Evolutionary conservation across 2,329 filamentous ascomycete genomes (phyloP).

Genomic region (Pyrenophora graminea): DNA sequence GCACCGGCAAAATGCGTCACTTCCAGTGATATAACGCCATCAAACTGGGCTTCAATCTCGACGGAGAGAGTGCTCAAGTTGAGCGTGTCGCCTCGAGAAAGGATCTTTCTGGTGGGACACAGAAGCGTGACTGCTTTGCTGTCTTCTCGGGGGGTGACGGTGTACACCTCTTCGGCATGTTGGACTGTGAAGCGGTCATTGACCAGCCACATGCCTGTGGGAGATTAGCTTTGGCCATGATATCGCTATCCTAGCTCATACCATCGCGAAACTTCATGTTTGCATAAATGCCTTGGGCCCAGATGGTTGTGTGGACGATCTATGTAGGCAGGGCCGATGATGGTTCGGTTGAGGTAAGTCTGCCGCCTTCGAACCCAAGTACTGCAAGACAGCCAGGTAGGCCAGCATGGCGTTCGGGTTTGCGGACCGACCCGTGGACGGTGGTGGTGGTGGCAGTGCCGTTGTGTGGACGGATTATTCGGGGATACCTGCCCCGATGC

Average conservation of each 20-base stretch:
- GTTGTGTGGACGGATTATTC: slow-evolving; percentile 31
- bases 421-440: slow-evolving; percentile 24
- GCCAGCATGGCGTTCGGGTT: slow-evolving; percentile 16
- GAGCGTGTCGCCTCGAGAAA: slow-evolving; percentile 59
- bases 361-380: slow-evolving; percentile 2
- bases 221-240: slow-evolving; percentile 11
- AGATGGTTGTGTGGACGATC: not conserved
- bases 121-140: slow-evolving; percentile 59
- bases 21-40: slow-evolving; percentile 65
- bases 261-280: slow-evolving; percentile 67
- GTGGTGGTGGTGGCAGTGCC: slow-evolving; percentile 1
- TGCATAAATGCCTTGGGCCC: not conserved
- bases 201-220: slow-evolving; percentile 65
- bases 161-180: slow-evolving; percentile 68
- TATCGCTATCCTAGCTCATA: slow-evolving; percentile 17
- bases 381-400: not conserved
- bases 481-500: slow-evolving; percentile 23
- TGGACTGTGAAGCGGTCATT: slow-evolving; percentile 64
- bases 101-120: slow-evolving; percentile 62
- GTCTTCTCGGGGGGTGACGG: slow-evolving; percentile 52
- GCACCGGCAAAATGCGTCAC: slow-evolving; percentile 63
- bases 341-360: not conserved
- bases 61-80: slow-evolving; percentile 61
- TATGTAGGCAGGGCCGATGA: not conserved
- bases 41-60: slow-evolving; percentile 61